Percentiles rank a stretch among this genome's conserved stretches.
phyloP scores from a whole-genome alignment of 192 early-diverging fungal species.

The Coemansia sp. region DNA sequence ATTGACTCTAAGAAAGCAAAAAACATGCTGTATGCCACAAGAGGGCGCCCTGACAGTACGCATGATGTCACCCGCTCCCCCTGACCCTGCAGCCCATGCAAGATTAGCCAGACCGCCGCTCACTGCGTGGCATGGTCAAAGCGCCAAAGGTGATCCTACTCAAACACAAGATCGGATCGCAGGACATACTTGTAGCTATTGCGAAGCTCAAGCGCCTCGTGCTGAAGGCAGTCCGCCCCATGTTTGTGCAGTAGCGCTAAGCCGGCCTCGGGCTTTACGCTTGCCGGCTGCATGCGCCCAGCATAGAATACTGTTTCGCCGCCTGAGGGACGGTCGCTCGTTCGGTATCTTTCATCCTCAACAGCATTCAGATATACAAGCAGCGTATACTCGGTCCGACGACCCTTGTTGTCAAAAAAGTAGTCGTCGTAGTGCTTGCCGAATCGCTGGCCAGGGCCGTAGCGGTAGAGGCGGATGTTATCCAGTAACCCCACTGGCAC shows the following conservation, averaged over 20 bases:
- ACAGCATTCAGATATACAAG: slow-evolving; percentile 61
- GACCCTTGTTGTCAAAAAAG: slow-evolving; percentile 53
- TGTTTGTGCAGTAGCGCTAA: slow-evolving; percentile 64
- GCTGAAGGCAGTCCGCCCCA: slow-evolving; percentile 64
- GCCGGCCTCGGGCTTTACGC: slow-evolving; percentile 60
- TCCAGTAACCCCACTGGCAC: slow-evolving; percentile 56
- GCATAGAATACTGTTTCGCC: slow-evolving; percentile 58
- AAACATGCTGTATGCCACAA: too few species aligned
- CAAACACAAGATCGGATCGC: slow-evolving; percentile 62
- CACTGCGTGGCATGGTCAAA: too few species aligned
- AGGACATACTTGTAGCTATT: slow-evolving; percentile 64
- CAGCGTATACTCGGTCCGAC: slow-evolving; percentile 61
- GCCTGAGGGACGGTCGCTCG: slow-evolving; percentile 27
- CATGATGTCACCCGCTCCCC: neutral
- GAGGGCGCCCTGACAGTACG: too few species aligned
- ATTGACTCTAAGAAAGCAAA: neutral
- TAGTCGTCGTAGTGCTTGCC: slow-evolving; percentile 67
- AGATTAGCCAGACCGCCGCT: slow-evolving; percentile 3
- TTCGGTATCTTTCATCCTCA: slow-evolving; percentile 33
- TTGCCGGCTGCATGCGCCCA: slow-evolving; percentile 55
- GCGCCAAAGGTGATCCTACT: slow-evolving; percentile 13
- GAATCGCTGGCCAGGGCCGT: slow-evolving; percentile 62
- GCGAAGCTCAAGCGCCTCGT: slow-evolving; percentile 59
- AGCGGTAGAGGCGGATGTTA: slow-evolving; percentile 65
- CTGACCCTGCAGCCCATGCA: neutral